Evolutionary conservation across 2,329 filamentous ascomycete genomes (phyloP).

Genomic region (Colletotrichum chlorophyti): DNA sequence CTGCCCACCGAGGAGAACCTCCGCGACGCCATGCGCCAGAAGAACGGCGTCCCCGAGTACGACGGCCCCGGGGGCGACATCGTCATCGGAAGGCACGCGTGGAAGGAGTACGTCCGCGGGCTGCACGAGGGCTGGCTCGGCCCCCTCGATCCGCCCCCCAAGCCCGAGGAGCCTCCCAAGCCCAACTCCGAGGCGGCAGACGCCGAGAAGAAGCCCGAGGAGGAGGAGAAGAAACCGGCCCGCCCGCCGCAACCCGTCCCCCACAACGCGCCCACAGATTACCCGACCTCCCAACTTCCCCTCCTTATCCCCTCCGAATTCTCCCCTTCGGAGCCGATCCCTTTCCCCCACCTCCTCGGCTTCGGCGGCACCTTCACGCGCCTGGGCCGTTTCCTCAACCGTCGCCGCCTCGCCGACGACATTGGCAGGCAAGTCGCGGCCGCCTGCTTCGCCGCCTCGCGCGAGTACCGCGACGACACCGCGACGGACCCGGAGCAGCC

Average conservation of each 20-base stretch:
- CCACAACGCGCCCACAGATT: conserved; percentile 77
- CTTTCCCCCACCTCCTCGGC: conserved; percentile 89
- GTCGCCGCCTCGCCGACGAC: conserved; percentile 82
- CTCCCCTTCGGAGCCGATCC: conserved; percentile 74
- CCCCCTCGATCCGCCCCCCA: conserved; percentile 70
- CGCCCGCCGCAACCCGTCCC: conserved; percentile 70
- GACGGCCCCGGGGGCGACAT: conserved; percentile 82
- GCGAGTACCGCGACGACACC: conserved; percentile 52
- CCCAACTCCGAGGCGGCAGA: conserved; percentile 30
- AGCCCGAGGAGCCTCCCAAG: conserved; percentile 37
- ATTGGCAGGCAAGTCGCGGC: conserved; percentile 89
- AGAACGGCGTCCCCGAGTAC: conserved; percentile 73
- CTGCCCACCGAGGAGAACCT: conserved; percentile 63
- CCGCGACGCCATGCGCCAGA: conserved; percentile 68
- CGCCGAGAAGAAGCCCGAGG: conserved; percentile 24
- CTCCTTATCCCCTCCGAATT: conserved; percentile 72
- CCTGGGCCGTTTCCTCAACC: conserved; percentile 86
- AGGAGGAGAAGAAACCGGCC: conserved; percentile 62
- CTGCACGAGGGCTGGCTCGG: conserved; percentile 97
- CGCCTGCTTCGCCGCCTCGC: conserved; percentile 71
- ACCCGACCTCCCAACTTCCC: conserved; percentile 70
- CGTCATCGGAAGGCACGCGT: conserved; percentile 87
- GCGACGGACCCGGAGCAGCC: conserved; percentile 38
- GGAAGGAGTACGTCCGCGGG: conserved; percentile 96
- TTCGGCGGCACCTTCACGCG: conserved; percentile 90